A percentile compares a stretch with the other conserved stretches of the same genome.
Evolutionary conservation across 805 yeast genomes (phyloP).

Genomic region (Starmerella vitae): DNA sequence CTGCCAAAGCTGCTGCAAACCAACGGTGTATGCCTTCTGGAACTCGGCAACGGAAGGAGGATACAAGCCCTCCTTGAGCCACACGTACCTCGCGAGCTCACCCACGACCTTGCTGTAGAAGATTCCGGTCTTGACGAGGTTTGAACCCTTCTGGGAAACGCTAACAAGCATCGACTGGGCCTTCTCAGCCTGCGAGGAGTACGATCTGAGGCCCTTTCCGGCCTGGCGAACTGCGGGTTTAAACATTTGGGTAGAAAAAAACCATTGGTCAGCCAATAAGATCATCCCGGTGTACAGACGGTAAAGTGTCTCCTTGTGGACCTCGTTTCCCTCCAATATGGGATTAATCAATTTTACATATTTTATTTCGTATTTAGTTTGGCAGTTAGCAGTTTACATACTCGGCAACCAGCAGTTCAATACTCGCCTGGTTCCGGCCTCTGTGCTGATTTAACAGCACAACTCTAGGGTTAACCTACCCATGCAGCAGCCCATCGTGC

Average conservation of each 20-base stretch:
- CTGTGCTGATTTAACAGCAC: too few relatives aligned
- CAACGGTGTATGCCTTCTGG: slow-evolving; percentile 50
- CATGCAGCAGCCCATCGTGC: slow-evolving; percentile 37
- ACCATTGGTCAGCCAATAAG: neutral
- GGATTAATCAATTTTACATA: too few relatives aligned
- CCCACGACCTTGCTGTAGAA: slow-evolving; percentile 66
- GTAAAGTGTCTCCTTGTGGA: too few relatives aligned
- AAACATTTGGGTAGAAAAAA: slow-evolving; percentile 12
- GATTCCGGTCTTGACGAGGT: slow-evolving; percentile 41
- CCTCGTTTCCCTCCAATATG: too few relatives aligned
- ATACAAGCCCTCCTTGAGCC: slow-evolving; percentile 81
- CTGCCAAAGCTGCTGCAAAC: slow-evolving; percentile 29
- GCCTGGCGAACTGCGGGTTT: slow-evolving; percentile 22
- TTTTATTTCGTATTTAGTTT: too few relatives aligned
- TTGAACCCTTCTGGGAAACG: slow-evolving; percentile 29
- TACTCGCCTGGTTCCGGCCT: too few relatives aligned
- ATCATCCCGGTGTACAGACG: too few relatives aligned
- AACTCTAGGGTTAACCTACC: too few relatives aligned
- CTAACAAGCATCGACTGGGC: slow-evolving; percentile 21
- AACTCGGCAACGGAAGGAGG: slow-evolving; percentile 75
- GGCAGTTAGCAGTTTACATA: too few relatives aligned
- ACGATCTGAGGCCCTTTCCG: slow-evolving; percentile 23
- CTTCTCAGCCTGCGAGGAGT: slow-evolving; percentile 16
- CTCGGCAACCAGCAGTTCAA: too few relatives aligned
- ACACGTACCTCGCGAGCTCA: slow-evolving; percentile 61